phyloP scores from a whole-genome alignment of 805 yeast genomes.

The Pichia nakasei region DNA sequence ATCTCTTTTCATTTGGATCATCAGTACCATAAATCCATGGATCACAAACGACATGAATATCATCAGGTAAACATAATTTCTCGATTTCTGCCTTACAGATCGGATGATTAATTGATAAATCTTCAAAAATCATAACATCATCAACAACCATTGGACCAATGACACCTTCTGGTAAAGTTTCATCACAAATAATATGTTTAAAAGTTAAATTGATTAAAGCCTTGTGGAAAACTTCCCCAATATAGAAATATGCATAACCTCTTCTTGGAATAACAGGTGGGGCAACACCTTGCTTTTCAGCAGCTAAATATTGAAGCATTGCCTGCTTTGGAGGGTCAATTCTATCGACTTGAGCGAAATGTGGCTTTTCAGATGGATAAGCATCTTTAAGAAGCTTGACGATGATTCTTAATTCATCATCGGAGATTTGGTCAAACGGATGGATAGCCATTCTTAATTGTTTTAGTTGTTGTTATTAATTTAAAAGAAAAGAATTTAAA shows the following conservation, averaged over 20 bases:
- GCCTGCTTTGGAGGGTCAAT: slow-evolving; percentile 72
- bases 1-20: slow-evolving; percentile 48
- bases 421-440: slow-evolving; percentile 34
- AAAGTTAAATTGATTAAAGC: slow-evolving; percentile 59
- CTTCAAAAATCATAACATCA: slow-evolving; percentile 49
- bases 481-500: no score
- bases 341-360: slow-evolving; percentile 59
- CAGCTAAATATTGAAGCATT: slow-evolving; percentile 58
- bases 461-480: background rate
- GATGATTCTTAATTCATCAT: slow-evolving; percentile 48
- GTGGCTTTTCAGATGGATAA: slow-evolving; percentile 46
- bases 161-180: slow-evolving; percentile 47
- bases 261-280: slow-evolving; percentile 61
- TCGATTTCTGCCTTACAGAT: slow-evolving; percentile 53
- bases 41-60: slow-evolving; percentile 49
- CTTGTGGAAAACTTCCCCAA: slow-evolving; percentile 49
- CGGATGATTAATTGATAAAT: slow-evolving; percentile 44
- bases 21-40: slow-evolving; percentile 86
- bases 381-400: slow-evolving; percentile 53
- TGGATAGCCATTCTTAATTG: slow-evolving; percentile 13
- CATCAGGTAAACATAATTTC: slow-evolving; percentile 54
- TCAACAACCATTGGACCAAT: slow-evolving; percentile 68
- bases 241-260: slow-evolving; percentile 59
- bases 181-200: slow-evolving; percentile 52
- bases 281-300: slow-evolving; percentile 47